Evolutionary conservation across 208 protist species (phyloP).

Genomic region (Wallacemonas sp.): DNA sequence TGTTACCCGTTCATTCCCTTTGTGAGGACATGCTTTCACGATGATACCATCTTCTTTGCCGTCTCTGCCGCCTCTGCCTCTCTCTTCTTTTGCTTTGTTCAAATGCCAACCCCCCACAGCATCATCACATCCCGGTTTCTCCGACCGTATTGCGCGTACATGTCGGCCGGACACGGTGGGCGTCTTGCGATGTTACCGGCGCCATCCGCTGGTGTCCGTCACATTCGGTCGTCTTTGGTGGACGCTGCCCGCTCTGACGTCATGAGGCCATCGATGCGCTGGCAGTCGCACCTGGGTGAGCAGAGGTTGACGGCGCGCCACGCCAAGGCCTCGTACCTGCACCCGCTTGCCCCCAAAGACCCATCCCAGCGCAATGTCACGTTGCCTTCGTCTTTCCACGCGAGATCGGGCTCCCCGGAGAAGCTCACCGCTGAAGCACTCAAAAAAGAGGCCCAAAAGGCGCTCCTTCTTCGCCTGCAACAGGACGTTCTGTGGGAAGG

Average conservation of each 20-base stretch:
- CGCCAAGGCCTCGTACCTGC: constrained; percentile 57
- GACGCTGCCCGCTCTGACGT: not conserved
- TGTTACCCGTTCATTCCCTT: too few relatives aligned
- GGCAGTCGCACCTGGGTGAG: constrained; percentile 54
- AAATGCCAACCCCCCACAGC: too few relatives aligned
- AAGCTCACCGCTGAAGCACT: constrained; percentile 54
- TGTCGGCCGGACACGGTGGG: too few relatives aligned
- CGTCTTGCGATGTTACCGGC: too few relatives aligned
- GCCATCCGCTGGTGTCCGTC: too few relatives aligned
- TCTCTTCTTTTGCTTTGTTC: too few relatives aligned
- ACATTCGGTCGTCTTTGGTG: too few relatives aligned
- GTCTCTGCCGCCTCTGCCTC: too few relatives aligned
- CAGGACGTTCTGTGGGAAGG: constrained; percentile 88
- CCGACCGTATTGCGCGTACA: too few relatives aligned
- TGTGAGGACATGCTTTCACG: too few relatives aligned
- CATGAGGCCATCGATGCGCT: constrained; percentile 20
- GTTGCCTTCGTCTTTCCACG: constrained; percentile 52
- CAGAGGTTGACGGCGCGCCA: constrained; percentile 42
- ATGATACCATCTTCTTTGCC: too few relatives aligned
- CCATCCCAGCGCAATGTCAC: constrained; percentile 75
- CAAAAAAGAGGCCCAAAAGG: constrained; percentile 68
- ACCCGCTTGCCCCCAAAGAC: constrained; percentile 74
- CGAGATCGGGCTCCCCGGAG: constrained; percentile 20
- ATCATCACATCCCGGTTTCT: too few relatives aligned
- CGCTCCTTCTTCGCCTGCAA: constrained; percentile 71